Percentiles rank a stretch among this genome's conserved stretches.
Conservation (phyloP, 257 asterid species). For the Scutellaria galericulata region DNA sequence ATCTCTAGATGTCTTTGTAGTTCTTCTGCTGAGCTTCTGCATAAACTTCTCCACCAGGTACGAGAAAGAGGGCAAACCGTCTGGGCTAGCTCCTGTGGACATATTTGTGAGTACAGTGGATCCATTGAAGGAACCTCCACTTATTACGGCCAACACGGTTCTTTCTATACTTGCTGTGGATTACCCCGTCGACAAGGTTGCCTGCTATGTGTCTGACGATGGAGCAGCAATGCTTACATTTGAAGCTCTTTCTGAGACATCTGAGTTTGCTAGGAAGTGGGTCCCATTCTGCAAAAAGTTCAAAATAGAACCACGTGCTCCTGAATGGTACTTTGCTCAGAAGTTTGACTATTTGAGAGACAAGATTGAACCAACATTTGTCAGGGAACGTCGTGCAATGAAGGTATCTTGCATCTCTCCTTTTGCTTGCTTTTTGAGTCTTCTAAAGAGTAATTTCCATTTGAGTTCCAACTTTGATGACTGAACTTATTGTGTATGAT, state of each 20-base stretch:
- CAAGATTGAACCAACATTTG: constrained; percentile 87
- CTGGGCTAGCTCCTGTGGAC: constrained; percentile 84
- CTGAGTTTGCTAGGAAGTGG: constrained; percentile 96
- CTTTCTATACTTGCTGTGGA: constrained; percentile 95
- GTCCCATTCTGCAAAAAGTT: constrained; percentile 94
- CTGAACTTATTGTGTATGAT: constrained; percentile 11
- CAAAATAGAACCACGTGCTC: constrained; percentile 92
- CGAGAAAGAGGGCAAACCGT: constrained; percentile 94
- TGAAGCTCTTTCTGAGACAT: constrained; percentile 97
- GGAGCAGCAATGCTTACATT: constrained; percentile 99
- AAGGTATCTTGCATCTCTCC: constrained; percentile 56
- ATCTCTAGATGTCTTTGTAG: constrained; percentile 3
- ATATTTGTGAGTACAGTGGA: constrained; percentile 96
- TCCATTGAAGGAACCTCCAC: constrained; percentile 96
- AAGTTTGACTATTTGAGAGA: constrained; percentile 87
- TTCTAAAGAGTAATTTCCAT: not conserved
- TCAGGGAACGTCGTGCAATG: constrained; percentile 98
- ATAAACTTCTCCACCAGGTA: constrained; percentile 58
- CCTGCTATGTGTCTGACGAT: constrained; percentile 96
- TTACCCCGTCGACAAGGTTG: constrained; percentile 88
- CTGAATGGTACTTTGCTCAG: constrained; percentile 89
- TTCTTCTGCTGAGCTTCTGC: constrained; percentile 24
- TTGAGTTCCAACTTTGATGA: constrained; percentile 10
- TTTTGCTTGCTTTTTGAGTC: not conserved
- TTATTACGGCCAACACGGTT: constrained; percentile 94